phyloP scores from a whole-genome alignment of 306 rosid genomes.

The Elaeagnus macrophylla region DNA sequence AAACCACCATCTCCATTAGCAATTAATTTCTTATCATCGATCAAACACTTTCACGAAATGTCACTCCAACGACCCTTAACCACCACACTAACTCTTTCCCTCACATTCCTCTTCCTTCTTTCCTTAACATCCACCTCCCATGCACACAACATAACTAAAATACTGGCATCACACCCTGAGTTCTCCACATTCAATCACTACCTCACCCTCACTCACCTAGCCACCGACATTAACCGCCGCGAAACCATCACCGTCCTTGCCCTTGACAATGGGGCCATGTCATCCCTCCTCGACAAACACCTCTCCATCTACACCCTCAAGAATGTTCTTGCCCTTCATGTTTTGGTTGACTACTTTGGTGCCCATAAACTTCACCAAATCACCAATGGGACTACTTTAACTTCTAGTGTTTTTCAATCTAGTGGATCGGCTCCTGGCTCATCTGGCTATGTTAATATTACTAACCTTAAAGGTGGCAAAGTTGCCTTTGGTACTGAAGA shows the following conservation, averaged over 20 bases:
- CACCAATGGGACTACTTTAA: constrained; percentile 54
- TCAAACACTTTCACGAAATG: too few species aligned
- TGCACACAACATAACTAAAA: constrained; percentile 64
- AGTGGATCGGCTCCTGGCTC: constrained; percentile 68
- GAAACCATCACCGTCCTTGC: constrained; percentile 88
- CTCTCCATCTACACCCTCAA: constrained; percentile 48
- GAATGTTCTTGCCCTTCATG: constrained; percentile 82
- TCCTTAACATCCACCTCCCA: constrained; percentile 19
- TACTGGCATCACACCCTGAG: constrained; percentile 58
- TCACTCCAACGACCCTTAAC: not conserved
- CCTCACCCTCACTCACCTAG: constrained; percentile 82
- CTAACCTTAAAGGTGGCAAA: constrained; percentile 64
- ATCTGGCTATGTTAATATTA: constrained; percentile 79
- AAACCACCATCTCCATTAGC: too few species aligned
- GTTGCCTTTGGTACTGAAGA: constrained; percentile 72
- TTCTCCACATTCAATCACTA: constrained; percentile 86
- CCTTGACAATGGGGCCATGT: constrained; percentile 81
- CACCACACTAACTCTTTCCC: not conserved
- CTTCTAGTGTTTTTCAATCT: constrained; percentile 70
- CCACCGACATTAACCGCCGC: constrained; percentile 84
- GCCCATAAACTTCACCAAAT: constrained; percentile 83
- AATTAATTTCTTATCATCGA: too few species aligned
- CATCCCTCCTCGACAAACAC: constrained; percentile 50
- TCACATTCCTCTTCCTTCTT: constrained; percentile 22
- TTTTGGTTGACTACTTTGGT: constrained; percentile 82